Evolutionary conservation across 257 asterid genomes (phyloP).

Genomic region (Solanum paucissectum): DNA sequence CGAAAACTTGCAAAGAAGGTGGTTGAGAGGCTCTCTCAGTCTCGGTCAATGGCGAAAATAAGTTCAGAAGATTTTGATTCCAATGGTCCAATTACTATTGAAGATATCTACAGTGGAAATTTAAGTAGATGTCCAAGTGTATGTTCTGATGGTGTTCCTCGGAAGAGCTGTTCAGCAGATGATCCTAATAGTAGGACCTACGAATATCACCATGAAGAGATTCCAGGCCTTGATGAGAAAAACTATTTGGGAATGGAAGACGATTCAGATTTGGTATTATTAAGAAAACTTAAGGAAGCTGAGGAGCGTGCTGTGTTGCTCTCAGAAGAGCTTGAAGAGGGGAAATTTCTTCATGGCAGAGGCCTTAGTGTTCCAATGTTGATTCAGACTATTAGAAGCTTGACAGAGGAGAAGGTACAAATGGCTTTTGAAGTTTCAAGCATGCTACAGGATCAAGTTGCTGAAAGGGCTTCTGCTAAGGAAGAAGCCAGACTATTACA

Average conservation of each 20-base stretch:
- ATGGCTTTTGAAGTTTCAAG: conserved; percentile 64
- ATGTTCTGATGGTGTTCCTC: conserved; percentile 36
- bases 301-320: conserved; percentile 55
- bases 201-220: conserved; percentile 32
- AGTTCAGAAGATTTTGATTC: conserved; percentile 43
- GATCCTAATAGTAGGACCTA: conserved; percentile 30
- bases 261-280: conserved; percentile 40
- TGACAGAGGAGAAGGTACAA: conserved; percentile 61
- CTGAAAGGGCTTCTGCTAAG: conserved; percentile 62
- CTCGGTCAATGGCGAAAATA: conserved; percentile 37
- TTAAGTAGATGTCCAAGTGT: conserved; percentile 37
- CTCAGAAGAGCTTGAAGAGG: conserved; percentile 58
- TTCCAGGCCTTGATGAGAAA: conserved; percentile 27
- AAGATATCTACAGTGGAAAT: conserved; percentile 61
- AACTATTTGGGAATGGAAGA: conserved; percentile 18
- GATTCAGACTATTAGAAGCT: conserved; percentile 49
- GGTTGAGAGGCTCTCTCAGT: conserved; percentile 89
- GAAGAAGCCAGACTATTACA: conserved; percentile 41
- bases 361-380: conserved; percentile 47
- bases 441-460: conserved; percentile 54
- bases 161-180: conserved; percentile 19
- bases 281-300: conserved; percentile 54
- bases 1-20: conserved; percentile 75
- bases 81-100: conserved; percentile 76
- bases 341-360: conserved; percentile 35